These are phyloP conservation scores for Sanghuangporus sanghuang DNA, from an alignment of 1,284 basidiomycete species.

Conservation along the genomic window DNA sequence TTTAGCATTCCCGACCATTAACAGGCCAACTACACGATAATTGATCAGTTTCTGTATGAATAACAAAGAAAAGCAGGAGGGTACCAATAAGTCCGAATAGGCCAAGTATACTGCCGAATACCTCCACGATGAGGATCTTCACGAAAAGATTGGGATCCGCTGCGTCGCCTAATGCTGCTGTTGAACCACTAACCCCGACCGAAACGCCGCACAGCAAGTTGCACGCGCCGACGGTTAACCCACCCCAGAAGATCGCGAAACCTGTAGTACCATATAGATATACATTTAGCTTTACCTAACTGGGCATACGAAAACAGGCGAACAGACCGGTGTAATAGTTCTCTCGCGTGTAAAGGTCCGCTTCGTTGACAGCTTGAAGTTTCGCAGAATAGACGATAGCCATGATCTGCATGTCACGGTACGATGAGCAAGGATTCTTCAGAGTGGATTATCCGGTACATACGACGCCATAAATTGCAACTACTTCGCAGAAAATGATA, in stretches of 20 bases:
- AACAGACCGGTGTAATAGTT: conserved; percentile 84
- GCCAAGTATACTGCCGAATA: conserved; percentile 90
- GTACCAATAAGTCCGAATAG: conserved; percentile 87
- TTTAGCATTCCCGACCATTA: conserved; percentile 55
- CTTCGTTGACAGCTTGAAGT: conserved; percentile 55
- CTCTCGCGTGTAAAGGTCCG: conserved; percentile 65
- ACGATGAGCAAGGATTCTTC: neutral
- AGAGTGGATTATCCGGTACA: conserved; percentile 27
- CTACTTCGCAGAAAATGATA: conserved; percentile 99
- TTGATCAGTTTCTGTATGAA: neutral
- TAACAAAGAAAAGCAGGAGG: neutral
- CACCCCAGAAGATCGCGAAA: conserved; percentile 92
- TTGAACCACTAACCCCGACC: conserved; percentile 89
- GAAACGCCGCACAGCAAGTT: conserved; percentile 92
- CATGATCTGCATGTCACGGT: conserved; percentile 59
- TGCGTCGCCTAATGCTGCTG: conserved; percentile 88
- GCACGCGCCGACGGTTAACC: conserved; percentile 84
- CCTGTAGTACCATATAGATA: conserved; percentile 38
- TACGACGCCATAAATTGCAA: conserved; percentile 94
- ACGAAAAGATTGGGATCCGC: conserved; percentile 91
- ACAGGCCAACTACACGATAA: conserved; percentile 49
- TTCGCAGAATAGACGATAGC: conserved; percentile 91
- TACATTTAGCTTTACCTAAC: neutral
- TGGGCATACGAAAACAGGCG: neutral
- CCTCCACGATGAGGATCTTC: conserved; percentile 92